Evolutionary conservation across 495 filamentous ascomycete species (phyloP), one percentile per base, ranked within the genome.

Genomic region (Rostrohypoxylon terebratum): DNA sequence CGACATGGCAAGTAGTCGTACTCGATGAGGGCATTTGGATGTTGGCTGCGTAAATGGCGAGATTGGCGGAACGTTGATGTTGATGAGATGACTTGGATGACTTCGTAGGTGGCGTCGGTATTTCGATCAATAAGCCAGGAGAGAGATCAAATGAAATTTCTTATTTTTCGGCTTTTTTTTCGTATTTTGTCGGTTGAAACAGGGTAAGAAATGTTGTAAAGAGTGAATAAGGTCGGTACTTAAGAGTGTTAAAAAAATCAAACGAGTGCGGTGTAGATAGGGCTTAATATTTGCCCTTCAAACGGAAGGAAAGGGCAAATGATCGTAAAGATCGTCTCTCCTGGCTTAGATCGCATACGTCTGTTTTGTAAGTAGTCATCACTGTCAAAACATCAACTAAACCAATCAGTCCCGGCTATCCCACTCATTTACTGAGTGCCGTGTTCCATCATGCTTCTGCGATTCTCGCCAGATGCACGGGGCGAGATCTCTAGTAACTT

Each of bases 401-500:
- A 55, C 57, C 59, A 59, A 60, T 59, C 42, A 54, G 23, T 57
- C 58, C 50, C 28, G 25, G 54, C 58, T 59, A 65, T 50, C 66
- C 31, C 34, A 61, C 40, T n/a, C 47, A 58, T 59, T 57, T 72
- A 73, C 59, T 75, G 59, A 51, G 54, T 68, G 25, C 63, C 59
- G 16, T 60, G 66, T 53, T 72, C 75, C 21, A 57, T 38, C 7
- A 50, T 40, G 58, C 76, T 75, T 36, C 73, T 77, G 72, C 75
- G 79, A 20, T 72, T 70, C 65, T 86, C 85, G 18, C 76, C 77
- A 10, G 84, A 86, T 48, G 76, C 75, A 6, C 86, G 81, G 34
- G 85, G 83, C 1, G 86, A 87, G 28, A 93, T 82, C 60, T 92
- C 88, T 38, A 93, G 77, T 11, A 94, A 79, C 75, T 87, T 89